Percentiles rank a stretch among this genome's conserved stretches.
phyloP scores from a whole-genome alignment of 2,329 filamentous ascomycete species.

The Simplicillium aogashimaense region DNA sequence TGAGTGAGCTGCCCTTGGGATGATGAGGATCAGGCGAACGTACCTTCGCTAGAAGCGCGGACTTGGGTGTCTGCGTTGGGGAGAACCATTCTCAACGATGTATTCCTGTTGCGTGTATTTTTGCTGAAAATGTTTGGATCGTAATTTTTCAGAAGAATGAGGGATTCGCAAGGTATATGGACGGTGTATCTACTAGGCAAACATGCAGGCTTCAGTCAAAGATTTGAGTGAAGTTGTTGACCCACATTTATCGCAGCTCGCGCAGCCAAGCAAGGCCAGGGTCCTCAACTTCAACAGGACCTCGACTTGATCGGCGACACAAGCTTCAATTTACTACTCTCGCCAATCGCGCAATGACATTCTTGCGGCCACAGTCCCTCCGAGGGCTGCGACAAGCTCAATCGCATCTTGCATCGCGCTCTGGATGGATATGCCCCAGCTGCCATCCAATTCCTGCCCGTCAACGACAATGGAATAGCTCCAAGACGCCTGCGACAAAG shows the following conservation, averaged over 20 bases:
- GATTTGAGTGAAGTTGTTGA: too few species aligned
- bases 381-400: slow-evolving; percentile 12
- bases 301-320: too few species aligned
- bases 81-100: slow-evolving; percentile 18
- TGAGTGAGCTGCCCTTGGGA: slow-evolving; percentile 2
- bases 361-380: slow-evolving; percentile 15
- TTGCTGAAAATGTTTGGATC: too few species aligned
- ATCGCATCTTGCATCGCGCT: slow-evolving; percentile 8
- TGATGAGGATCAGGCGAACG: slow-evolving; percentile 5
- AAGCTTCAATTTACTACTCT: too few species aligned
- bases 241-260: too few species aligned
- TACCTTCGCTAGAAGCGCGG: slow-evolving; percentile 36
- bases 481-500: slow-evolving; percentile 36
- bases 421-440: slow-evolving; percentile 17
- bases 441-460: slow-evolving; percentile 14
- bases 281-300: not conserved
- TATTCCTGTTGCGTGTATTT: not conserved
- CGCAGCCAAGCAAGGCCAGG: not conserved
- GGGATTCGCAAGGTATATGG: too few species aligned
- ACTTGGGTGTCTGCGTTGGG: slow-evolving; percentile 32
- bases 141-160: too few species aligned
- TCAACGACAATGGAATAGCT: slow-evolving; percentile 19
- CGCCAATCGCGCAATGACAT: slow-evolving; percentile 14
- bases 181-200: too few species aligned
- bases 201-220: too few species aligned